Conservation (phyloP, 352 stramenopile species). For the Globisporangium spiculum region DNA sequence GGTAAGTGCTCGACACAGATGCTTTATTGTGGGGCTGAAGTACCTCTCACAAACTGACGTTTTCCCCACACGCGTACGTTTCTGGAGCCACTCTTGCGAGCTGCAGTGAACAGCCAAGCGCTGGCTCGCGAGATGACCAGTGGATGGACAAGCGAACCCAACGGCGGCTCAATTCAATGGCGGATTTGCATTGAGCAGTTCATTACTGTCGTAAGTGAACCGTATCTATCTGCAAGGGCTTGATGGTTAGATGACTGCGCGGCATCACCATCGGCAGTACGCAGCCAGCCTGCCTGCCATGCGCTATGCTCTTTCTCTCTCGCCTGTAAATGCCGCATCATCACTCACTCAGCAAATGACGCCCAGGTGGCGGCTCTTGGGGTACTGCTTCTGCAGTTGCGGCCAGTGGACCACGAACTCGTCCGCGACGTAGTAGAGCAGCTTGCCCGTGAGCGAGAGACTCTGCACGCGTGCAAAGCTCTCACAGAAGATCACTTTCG, state of each 20-base stretch:
- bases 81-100: not conserved
- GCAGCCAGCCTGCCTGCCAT: not conserved
- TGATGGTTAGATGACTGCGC: not conserved
- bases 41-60: not conserved
- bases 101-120: not conserved
- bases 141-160: not conserved
- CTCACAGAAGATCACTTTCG: slow-evolving; percentile 93
- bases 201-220: not conserved
- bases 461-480: slow-evolving; percentile 92
- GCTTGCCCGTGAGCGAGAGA: slow-evolving; percentile 91
- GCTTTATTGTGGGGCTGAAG: too few relatives aligned
- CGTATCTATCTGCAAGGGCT: not conserved
- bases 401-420: slow-evolving; percentile 95
- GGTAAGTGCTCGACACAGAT: too few relatives aligned
- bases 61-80: not conserved
- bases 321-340: too few relatives aligned
- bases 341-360: slow-evolving; percentile 64
- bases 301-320: too few relatives aligned
- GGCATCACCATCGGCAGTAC: not conserved
- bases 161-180: not conserved
- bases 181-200: not conserved
- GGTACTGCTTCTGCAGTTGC: slow-evolving; percentile 83
- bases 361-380: slow-evolving; percentile 81
- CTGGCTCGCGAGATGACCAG: not conserved
- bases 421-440: slow-evolving; percentile 92